These are phyloP conservation scores for Myriosclerotinia duriaeana DNA, from an alignment of 2,329 filamentous ascomycete genomes.

Conservation along the genomic window DNA sequence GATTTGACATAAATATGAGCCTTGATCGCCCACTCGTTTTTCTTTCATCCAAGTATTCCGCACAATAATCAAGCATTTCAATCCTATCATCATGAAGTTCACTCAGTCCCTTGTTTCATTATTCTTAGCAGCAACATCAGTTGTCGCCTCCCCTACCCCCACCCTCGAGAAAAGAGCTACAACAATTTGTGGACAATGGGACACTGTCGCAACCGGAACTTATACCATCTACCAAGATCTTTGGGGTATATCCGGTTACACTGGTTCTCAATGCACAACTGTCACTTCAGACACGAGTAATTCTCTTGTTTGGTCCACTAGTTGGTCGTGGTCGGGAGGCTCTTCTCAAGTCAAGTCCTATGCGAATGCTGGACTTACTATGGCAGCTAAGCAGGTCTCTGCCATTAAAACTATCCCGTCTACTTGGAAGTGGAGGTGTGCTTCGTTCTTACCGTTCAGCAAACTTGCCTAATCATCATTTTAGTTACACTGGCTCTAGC, in stretches of 20 bases:
- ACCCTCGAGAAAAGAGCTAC: constrained; percentile 42
- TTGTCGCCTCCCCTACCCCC: constrained; percentile 27
- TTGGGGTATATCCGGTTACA: constrained; percentile 19
- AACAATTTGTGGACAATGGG: constrained; percentile 34
- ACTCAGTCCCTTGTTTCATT: constrained; percentile 23
- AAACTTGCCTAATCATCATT: neutral
- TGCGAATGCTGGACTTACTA: constrained; percentile 44
- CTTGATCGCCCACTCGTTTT: neutral
- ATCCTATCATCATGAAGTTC: constrained; percentile 27
- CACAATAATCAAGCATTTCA: neutral
- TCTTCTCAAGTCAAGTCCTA: constrained; percentile 45
- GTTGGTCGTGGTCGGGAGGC: constrained; percentile 45
- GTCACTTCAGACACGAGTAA: constrained; percentile 41
- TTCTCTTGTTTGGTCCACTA: constrained; percentile 44
- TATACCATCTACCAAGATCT: constrained; percentile 46
- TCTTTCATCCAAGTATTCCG: neutral
- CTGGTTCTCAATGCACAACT: constrained; percentile 42
- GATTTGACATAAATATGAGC: constrained; percentile 3
- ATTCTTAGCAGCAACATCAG: constrained; percentile 19
- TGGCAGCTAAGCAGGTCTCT: constrained; percentile 43
- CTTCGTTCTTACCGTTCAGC: too few species aligned
- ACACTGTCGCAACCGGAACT: constrained; percentile 34
- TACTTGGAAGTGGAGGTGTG: constrained; percentile 45
- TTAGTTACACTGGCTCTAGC: constrained; percentile 48
- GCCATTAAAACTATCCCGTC: constrained; percentile 43